Percentiles rank a stretch among this genome's conserved stretches.
phyloP scores from a whole-genome alignment of 2,329 filamentous ascomycete genomes.

The Colletotrichum simmondsii region DNA sequence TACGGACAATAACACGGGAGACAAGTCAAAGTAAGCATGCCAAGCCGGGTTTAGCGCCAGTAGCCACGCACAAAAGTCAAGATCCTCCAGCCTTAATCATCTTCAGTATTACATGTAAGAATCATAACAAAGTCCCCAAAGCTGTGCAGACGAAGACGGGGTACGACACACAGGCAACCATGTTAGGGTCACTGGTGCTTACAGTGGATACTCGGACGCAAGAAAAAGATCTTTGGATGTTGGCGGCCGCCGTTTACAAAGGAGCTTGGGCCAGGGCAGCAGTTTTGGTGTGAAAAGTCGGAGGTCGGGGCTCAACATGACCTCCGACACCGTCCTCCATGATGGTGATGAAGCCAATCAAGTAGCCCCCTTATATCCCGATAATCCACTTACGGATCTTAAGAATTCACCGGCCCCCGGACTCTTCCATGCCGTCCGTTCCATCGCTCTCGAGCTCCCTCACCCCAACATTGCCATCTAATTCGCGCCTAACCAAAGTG shows the following conservation, averaged over 20 bases:
- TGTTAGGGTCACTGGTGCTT: neutral
- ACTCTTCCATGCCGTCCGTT: neutral
- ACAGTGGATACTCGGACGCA: neutral
- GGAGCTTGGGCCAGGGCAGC: neutral
- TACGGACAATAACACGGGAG: neutral
- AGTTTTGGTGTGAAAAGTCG: neutral
- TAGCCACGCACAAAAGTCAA: neutral
- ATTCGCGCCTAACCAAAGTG: neutral
- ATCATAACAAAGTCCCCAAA: neutral
- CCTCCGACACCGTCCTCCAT: neutral
- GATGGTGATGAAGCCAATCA: neutral
- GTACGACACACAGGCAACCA: neutral
- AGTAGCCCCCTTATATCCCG: neutral
- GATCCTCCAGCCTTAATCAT: neutral
- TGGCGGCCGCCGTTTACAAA: neutral
- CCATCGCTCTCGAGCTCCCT: neutral
- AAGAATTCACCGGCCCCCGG: conserved; percentile 11
- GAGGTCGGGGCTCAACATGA: neutral
- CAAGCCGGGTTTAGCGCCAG: neutral
- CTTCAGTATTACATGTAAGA: neutral
- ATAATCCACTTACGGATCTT: neutral
- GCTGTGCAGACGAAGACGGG: neutral
- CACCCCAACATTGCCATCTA: neutral
- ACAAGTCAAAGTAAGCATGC: neutral
- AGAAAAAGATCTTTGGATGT: neutral